Base-by-base conservation (phyloP, 345 rosid genomes). In the Eucalyptus pauciflora region DNA sequence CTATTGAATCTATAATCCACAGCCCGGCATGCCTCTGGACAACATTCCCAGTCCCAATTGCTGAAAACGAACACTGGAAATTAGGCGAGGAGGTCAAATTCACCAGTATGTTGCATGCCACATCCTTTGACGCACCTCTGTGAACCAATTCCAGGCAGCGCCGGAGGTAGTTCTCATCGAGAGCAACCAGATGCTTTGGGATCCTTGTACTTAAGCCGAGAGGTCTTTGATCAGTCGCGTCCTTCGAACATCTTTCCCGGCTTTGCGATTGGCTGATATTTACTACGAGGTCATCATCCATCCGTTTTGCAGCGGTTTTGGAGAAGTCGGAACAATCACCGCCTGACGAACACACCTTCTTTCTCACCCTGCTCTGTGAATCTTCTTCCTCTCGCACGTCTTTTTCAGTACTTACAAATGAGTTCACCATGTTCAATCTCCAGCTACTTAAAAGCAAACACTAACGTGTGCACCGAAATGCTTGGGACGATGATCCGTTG, bases 131-230 rank as follows among this genome's bases (percentile, higher is more conserved):
- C 43, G 94, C 94, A 56, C 93, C 92, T 41, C 89, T 86, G 83
- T 93, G 94, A 86, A 96, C 94, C 88, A 91, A 79, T 50, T 97
- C 96, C 58, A 97, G 95, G 91, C 99, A 97, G 48, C 90, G 87
- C 13, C 94, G 95, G 9, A 96, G 96, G 91, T 94, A 94, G 88
- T 94, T 96, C 90, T 96, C 99, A 89, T 97, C 96, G 13, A 94
- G 86, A 50, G 94, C 92, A 54, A 95, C 95, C 94, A 97, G 80
- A 93, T 93, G 94, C 94, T 94, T 95, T 37, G 96, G 96, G 87
- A 96, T 94, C 95, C 92, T 95, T 91, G 89, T 91, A 49, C 94
- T 95, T 29, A 94, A 88, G 88, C 92, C 90, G 58, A 86, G 90
- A 54, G 90, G 89, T 85, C 91, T 93, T 60, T 56, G 95, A 87